Conservation (phyloP, 148 eudicot genomes). For the Talinum fruticosum region DNA sequence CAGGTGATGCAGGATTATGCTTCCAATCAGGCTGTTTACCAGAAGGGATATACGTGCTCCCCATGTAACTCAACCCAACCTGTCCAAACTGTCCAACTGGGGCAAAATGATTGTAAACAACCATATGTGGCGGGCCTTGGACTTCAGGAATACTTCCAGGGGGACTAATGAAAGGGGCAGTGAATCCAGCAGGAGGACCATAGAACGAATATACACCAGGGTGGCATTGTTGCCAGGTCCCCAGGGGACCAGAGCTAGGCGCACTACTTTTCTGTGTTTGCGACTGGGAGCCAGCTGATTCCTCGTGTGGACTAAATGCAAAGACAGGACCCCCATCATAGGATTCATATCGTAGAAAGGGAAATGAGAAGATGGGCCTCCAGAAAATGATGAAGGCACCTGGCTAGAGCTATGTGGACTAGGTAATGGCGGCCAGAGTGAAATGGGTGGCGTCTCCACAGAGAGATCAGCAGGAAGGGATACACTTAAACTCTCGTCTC, state of each 20-base stretch:
- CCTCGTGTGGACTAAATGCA: constrained; percentile 76
- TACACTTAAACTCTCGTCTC: constrained; percentile 69
- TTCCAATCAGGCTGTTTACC: constrained; percentile 98
- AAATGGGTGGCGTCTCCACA: constrained; percentile 81
- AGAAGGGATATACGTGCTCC: constrained; percentile 83
- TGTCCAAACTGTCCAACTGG: constrained; percentile 95
- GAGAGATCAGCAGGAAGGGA: constrained; percentile 98
- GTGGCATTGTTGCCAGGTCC: constrained; percentile 82
- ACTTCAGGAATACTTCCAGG: constrained; percentile 84
- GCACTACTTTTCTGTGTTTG: constrained; percentile 57
- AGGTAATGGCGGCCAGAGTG: constrained; percentile 90
- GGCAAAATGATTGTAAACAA: constrained; percentile 91
- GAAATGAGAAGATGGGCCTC: constrained; percentile 67
- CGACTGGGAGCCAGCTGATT: constrained; percentile 56
- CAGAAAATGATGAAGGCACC: constrained; percentile 74
- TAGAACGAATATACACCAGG: constrained; percentile 81
- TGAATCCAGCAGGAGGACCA: constrained; percentile 74
- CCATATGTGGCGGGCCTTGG: constrained; percentile 93
- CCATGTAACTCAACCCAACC: constrained; percentile 96
- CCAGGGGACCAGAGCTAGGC: constrained; percentile 59
- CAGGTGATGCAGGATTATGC: constrained; percentile 49
- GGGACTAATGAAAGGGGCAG: constrained; percentile 79
- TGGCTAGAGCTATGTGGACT: constrained; percentile 78
- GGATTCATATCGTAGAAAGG: constrained; percentile 96
- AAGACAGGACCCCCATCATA: constrained; percentile 81